These are phyloP conservation scores for Tuber melanosporum DNA, from an alignment of 495 filamentous ascomycete genomes.

Conservation along the genomic window DNA sequence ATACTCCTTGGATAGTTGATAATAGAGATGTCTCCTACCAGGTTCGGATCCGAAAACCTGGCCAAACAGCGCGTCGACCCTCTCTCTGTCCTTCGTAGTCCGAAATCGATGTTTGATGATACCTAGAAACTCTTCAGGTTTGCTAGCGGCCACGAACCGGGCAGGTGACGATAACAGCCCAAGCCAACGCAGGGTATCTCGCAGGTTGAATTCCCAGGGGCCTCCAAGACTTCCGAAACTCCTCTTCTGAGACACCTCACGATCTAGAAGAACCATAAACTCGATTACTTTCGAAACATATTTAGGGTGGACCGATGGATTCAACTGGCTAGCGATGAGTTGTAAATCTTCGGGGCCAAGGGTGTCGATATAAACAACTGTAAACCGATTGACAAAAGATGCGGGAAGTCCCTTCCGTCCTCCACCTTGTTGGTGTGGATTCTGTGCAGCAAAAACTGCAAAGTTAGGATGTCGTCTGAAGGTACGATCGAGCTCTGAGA, in stretches of 20 bases:
- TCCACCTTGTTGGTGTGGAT: constrained; percentile 93
- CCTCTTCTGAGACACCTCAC: constrained; percentile 57
- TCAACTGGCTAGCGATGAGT: constrained; percentile 71
- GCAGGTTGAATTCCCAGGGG: constrained; percentile 96
- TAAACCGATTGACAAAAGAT: constrained; percentile 97
- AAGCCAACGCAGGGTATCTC: constrained; percentile 87
- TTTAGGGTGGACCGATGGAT: constrained; percentile 53
- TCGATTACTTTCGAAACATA: constrained; percentile 60
- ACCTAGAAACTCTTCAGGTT: constrained; percentile 64
- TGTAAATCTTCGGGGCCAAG: constrained; percentile 74
- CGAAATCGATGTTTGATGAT: constrained; percentile 86
- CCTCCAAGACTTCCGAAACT: constrained; percentile 71
- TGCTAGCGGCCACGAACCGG: constrained; percentile 50
- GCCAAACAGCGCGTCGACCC: constrained; percentile 60
- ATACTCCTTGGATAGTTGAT: constrained; percentile 60
- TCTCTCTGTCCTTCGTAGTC: constrained; percentile 56
- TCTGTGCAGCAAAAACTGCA: constrained; percentile 90
- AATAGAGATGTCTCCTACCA: constrained; percentile 44
- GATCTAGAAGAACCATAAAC: constrained; percentile 73
- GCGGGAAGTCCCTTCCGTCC: constrained; percentile 91
- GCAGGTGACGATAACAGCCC: constrained; percentile 58
- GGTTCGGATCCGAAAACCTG: constrained; percentile 48
- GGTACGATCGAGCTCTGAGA: constrained; percentile 86
- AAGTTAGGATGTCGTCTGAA: constrained; percentile 87
- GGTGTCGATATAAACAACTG: constrained; percentile 89